Evolutionary conservation across 1,284 basidiomycete species (phyloP), one percentile per base, ranked within the genome.

Genomic region (Ustilago sp.): DNA sequence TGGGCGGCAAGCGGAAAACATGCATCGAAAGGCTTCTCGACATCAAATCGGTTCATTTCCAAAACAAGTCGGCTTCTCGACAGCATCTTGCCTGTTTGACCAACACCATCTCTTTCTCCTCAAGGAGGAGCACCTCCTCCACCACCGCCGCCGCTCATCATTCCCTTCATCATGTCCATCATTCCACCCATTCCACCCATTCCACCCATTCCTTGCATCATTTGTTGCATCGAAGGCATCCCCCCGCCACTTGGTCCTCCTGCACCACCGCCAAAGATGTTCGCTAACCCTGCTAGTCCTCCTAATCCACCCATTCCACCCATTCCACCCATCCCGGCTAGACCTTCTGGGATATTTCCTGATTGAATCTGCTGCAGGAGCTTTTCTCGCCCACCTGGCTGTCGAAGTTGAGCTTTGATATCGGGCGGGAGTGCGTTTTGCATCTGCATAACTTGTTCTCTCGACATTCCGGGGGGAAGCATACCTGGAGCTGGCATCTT

Each of bases 101-200:
- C 23, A 28, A 28, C 15, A 31, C 48, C 6, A 31, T 28, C 28
- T 32, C n/a, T 8, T 23, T 15, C 45, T 58, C 43, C 58, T n/a
- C 58, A 45, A 23, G 60, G 57, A 50, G 63, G 60, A 60, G 61
- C 54, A 8, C 86, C 86, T 8, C 87, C 88, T 71, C 87, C 87
- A n/a, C 86, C 86, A 8, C 87, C 88, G 72, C 87, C 87, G 19
- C 93, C 93, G 8, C n/a, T 19, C 93, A 94, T 94, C 75, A 92
- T 91, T 58, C 90, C 87, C 92, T 95, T 94, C 91, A 94, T 94
- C 88, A 88, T 87, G 67, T 87, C 86, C n/a, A 83, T 84, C 86
- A 88, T 87, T 3, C 83, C 85, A 59, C 82, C 83, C 32, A 87
- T 86, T 2, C 86, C 85, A 59, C 82, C 83, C 32, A 87, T 86